Percentiles rank a stretch among this genome's conserved stretches.
Conservation (phyloP, 164 flowering plant species). For the Berberis thunbergii region DNA sequence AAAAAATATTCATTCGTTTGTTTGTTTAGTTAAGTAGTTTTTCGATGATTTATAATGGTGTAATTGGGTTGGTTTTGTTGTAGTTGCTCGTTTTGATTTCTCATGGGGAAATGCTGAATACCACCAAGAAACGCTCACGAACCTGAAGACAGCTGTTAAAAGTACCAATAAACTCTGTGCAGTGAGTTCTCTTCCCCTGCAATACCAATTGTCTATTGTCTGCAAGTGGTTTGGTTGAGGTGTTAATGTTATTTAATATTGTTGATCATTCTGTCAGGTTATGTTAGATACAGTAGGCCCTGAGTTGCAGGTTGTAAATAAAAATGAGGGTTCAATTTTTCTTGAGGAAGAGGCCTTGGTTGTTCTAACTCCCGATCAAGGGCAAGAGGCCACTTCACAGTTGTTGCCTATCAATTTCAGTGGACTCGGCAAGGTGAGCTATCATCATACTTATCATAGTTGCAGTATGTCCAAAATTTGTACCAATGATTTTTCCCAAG, state of each 20-base stretch:
- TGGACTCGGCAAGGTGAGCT: conserved; percentile 61
- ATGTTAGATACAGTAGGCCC: conserved; percentile 92
- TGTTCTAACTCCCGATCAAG: conserved; percentile 67
- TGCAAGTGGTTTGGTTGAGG: background rate
- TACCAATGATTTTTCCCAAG: no score
- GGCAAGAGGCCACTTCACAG: conserved; percentile 54
- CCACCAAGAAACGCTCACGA: conserved; percentile 71
- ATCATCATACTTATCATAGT: background rate
- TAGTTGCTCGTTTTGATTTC: conserved; percentile 78
- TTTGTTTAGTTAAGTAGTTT: background rate
- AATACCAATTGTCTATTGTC: background rate
- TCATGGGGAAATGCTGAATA: conserved; percentile 62
- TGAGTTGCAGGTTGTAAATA: conserved; percentile 81
- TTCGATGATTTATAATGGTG: background rate
- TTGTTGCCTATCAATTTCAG: conserved; percentile 70
- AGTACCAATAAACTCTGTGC: conserved; percentile 69
- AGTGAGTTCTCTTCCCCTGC: conserved; percentile 27
- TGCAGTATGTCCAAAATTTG: no score
- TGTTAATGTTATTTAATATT: background rate
- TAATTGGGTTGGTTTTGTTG: background rate
- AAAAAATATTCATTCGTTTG: background rate
- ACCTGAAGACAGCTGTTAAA: conserved; percentile 54
- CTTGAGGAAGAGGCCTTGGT: conserved; percentile 59
- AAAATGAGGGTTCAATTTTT: conserved; percentile 46
- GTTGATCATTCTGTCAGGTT: conserved; percentile 35